Percentiles rank a stretch among this genome's conserved stretches.
phyloP scores from a whole-genome alignment of 805 yeast genomes.

The Henningerozyma blattae region DNA sequence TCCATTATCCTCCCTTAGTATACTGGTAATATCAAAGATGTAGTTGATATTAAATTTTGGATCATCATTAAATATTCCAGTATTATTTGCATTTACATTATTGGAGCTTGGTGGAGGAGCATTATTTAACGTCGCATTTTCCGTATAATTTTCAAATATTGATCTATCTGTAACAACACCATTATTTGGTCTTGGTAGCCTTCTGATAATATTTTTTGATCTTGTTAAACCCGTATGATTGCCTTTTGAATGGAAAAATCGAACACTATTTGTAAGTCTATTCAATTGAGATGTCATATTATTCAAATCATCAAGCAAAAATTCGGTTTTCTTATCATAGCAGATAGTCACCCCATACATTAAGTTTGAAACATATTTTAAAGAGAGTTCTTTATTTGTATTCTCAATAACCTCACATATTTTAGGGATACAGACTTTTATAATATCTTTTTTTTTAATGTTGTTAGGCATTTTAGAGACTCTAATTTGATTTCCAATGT shows the following conservation, averaged over 20 bases:
- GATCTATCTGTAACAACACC: neutral
- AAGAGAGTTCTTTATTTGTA: slow-evolving; percentile 11
- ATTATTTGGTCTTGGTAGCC: too few relatives aligned
- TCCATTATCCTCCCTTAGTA: slow-evolving; percentile 1
- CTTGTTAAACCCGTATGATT: neutral
- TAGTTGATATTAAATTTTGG: slow-evolving; percentile 17
- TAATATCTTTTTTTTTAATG: slow-evolving; percentile 20
- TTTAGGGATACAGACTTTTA: slow-evolving; percentile 22
- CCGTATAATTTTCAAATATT: neutral
- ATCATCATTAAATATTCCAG: slow-evolving; percentile 14
- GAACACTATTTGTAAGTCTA: too few relatives aligned
- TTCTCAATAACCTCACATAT: slow-evolving; percentile 17
- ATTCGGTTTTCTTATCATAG: slow-evolving; percentile 21
- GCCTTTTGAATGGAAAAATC: neutral
- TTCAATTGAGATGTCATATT: slow-evolving; percentile 13
- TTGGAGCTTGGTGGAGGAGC: neutral
- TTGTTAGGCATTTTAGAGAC: slow-evolving; percentile 1
- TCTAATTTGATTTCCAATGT: neutral
- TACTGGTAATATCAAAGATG: slow-evolving; percentile 6
- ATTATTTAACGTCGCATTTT: slow-evolving; percentile 2
- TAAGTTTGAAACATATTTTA: slow-evolving; percentile 19
- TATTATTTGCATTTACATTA: neutral
- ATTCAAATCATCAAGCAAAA: slow-evolving; percentile 19
- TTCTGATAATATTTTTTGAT: neutral
- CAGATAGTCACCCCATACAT: slow-evolving; percentile 24